Conservation (phyloP, 345 rosid species). For the Eucalyptus sideroxylon region DNA sequence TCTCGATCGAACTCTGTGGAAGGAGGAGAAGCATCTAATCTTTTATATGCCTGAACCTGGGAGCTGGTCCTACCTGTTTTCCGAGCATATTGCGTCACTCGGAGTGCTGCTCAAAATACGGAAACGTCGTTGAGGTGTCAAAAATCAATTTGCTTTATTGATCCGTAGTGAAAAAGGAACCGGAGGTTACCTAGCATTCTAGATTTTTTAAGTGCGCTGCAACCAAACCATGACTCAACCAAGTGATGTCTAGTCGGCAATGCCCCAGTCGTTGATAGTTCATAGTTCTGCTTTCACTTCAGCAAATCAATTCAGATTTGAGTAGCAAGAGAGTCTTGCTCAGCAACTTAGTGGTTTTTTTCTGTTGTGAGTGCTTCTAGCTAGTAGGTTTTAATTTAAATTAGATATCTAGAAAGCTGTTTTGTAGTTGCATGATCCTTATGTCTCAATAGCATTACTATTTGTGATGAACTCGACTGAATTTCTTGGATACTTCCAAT, state of each 20-base stretch:
- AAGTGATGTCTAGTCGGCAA: not conserved
- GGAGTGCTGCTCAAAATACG: not conserved
- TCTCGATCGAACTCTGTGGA: not conserved
- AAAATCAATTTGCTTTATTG: not conserved
- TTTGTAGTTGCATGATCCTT: not conserved
- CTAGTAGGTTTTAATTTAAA: not conserved
- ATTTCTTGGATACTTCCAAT: not conserved
- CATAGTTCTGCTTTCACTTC: not conserved
- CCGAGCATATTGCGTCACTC: not conserved
- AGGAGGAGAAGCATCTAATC: not conserved
- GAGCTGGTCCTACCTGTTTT: not conserved
- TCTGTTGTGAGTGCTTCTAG: not conserved
- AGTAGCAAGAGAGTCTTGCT: not conserved
- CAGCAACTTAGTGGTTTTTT: not conserved
- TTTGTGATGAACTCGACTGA: not conserved
- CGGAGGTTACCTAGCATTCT: not conserved
- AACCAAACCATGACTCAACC: not conserved
- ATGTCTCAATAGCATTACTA: not conserved
- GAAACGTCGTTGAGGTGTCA: not conserved
- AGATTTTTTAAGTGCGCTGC: slow-evolving; percentile 6
- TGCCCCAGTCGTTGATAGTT: not conserved
- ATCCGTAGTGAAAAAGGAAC: not conserved
- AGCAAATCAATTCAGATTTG: not conserved
- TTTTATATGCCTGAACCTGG: not conserved
- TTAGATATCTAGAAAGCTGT: not conserved